phyloP scores from a whole-genome alignment of 306 rosid species.

The Cicer chorassanicum region DNA sequence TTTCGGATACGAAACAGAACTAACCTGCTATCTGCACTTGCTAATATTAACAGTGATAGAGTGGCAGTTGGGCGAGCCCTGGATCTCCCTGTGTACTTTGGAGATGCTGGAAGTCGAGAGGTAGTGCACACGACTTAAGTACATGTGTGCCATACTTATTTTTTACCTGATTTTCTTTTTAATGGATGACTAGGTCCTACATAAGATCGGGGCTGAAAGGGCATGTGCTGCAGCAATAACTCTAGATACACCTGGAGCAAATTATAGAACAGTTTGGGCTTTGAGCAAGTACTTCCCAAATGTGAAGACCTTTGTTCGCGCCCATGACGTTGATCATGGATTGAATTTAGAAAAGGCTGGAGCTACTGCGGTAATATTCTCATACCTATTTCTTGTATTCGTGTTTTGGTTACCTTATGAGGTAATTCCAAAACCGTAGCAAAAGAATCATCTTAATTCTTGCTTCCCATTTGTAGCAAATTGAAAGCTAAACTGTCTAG shows the following conservation, averaged over 20 bases:
- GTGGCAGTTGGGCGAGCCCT: slow-evolving; percentile 93
- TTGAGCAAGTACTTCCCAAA: slow-evolving; percentile 96
- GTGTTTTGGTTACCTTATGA: slow-evolving; percentile 33
- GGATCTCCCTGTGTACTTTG: slow-evolving; percentile 97
- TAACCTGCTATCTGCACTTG: slow-evolving; percentile 40
- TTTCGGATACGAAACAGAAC: slow-evolving; percentile 33
- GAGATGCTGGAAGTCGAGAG: slow-evolving; percentile 99
- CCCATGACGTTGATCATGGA: slow-evolving; percentile 99
- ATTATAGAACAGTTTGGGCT: slow-evolving; percentile 99
- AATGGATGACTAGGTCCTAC: slow-evolving; percentile 77
- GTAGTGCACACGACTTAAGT: slow-evolving; percentile 51
- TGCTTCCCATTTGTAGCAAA: slow-evolving; percentile 27
- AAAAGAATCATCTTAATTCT: slow-evolving; percentile 15
- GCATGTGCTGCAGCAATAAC: slow-evolving; percentile 99
- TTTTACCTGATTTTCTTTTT: slow-evolving; percentile 47
- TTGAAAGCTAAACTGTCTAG: slow-evolving; percentile 21
- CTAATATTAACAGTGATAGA: slow-evolving; percentile 75
- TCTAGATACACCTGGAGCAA: slow-evolving; percentile 94
- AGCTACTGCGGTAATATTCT: slow-evolving; percentile 91
- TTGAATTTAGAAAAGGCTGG: slow-evolving; percentile 99
- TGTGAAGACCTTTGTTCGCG: slow-evolving; percentile 98
- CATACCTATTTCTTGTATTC: slow-evolving; percentile 36
- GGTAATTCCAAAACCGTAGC: neutral
- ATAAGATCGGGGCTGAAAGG: slow-evolving; percentile 95
- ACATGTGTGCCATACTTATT: slow-evolving; percentile 25